These are phyloP conservation scores for Pseudocercospora musae DNA, from an alignment of 2,329 filamentous ascomycete species.

Conservation along the genomic window DNA sequence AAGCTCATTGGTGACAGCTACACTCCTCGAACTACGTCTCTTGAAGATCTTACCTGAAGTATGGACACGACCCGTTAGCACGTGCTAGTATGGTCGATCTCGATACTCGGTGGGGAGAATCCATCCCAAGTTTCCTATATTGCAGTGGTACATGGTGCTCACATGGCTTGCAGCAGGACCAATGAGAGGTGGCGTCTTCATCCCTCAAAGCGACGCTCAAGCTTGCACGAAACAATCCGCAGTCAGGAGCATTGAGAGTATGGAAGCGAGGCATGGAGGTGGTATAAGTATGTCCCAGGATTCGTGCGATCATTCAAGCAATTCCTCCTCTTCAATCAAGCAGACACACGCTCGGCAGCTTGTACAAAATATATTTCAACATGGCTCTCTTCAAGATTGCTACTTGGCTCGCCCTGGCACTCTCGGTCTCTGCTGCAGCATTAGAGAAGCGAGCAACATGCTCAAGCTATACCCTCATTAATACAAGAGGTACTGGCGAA, in stretches of 20 bases:
- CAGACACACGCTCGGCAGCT: no score
- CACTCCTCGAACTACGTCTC: background rate
- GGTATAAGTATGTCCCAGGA: no score
- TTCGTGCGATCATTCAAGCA: no score
- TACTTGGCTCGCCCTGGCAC: conserved; percentile 1
- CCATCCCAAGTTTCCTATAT: background rate
- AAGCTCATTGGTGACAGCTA: background rate
- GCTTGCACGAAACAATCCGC: no score
- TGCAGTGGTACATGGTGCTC: background rate
- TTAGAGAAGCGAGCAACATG: conserved; percentile 14
- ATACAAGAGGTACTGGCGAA: conserved; percentile 30
- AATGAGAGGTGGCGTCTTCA: no score
- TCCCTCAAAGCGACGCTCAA: background rate
- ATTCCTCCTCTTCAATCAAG: no score
- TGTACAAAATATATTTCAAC: no score
- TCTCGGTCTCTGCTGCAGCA: conserved; percentile 6
- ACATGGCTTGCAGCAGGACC: background rate
- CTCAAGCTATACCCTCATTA: conserved; percentile 22
- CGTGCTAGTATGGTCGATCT: background rate
- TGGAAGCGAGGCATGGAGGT: no score
- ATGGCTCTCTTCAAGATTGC: background rate
- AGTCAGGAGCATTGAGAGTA: no score
- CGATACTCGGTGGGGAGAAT: background rate
- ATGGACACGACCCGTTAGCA: background rate
- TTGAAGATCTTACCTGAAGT: background rate